Evolutionary conservation across 2,329 filamentous ascomycete species (phyloP), one percentile per base, ranked within the genome.

Genomic region (Clarireedia hainanense): DNA sequence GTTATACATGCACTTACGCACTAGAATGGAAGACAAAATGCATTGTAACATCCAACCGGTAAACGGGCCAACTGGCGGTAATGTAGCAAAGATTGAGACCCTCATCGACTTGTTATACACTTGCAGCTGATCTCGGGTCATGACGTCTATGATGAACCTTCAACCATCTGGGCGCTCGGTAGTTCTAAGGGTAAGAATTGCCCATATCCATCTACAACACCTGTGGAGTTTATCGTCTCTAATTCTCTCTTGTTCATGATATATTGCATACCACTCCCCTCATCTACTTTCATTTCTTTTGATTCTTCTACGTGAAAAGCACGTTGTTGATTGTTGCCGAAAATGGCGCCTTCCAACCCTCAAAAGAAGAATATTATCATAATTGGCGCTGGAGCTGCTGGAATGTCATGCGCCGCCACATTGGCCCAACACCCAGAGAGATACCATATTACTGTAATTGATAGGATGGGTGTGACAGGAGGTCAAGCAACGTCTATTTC

Each of bases 371-470:
- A 75, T 60, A 72, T 86, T 20, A 74, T 81, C 10, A 74, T 86
- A 24, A 75, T 86, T 27, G 83, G 83, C 3, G 83, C 78, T 30
- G 84, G 83, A 26, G 82, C 81, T 39, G 80, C 83, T 46, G 83
- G 83, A 68, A 81, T 79, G 80, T 26, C 46, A 2, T 87, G 84
- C 67, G 84, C 85, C 10, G 77, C 84, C 30, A 84, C 85, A 30
- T 75, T 88, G 27, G 77, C 83, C 47, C 78, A 85, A 48, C 83
- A 88, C 60, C 80, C 80, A 0, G 78, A 85, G 39, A 79, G 78
- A 60, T 88, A 85, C 71, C 77, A 82, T 45, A 75, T 88, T 12
- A 87, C 83, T 0, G 63, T 89, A 14, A 72, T 86, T 23, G 83
- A 86, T 58, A 71, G 74, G 64, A 77, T 77, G 10, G 71, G 78